Evolutionary conservation across 208 protist species (phyloP), one percentile per base, ranked within the genome.

Genomic region (Angomonas deanei): DNA sequence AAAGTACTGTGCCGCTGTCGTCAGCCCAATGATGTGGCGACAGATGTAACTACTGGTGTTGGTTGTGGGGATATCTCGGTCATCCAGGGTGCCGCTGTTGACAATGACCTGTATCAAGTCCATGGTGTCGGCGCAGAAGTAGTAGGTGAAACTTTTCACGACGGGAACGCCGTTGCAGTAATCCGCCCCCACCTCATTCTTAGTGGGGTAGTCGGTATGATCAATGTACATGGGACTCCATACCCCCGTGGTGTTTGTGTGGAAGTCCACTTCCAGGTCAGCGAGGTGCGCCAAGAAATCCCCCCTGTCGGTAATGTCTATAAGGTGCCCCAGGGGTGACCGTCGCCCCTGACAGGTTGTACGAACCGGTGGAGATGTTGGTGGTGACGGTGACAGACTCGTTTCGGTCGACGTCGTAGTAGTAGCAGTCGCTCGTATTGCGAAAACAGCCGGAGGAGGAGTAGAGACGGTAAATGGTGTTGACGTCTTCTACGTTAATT

Each of bases 141-240:
- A 74, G 47, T 68, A 80, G 13, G 38, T 62, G 38, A 80, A 58
- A 32, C 58, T 61, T 49, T 53, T 53, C 15, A 42, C 36, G 11
- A 42, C 36, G 15, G 36, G 36, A 53, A 53, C 23, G 19, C 8
- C 47, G 10, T 26, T 26, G 23, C 47, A 15, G 23, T 6, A 8
- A 53, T 53, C 47, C 11, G 5, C 23, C n/a, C 47, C 11, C 47
- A n/a, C 21, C 10, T 8, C 23, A 26, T 17, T 23, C n/a, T 6
- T n/a, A 6, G 8, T 15, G n/a, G 11, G n/a, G n/a, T 53, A 5
- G 5, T 26, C 47, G 47, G 21, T 26, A n/a, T 53, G 23, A 38
- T 33, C 19, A 11, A 64, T 50, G 42, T 64, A 64, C 58, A 64
- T 64, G 58, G 58, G 58, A 5, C 34, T 23, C 58, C 58, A 64